Evolutionary conservation across 2,329 filamentous ascomycete species (phyloP).

Genomic region (Ophiostoma tasmaniense): DNA sequence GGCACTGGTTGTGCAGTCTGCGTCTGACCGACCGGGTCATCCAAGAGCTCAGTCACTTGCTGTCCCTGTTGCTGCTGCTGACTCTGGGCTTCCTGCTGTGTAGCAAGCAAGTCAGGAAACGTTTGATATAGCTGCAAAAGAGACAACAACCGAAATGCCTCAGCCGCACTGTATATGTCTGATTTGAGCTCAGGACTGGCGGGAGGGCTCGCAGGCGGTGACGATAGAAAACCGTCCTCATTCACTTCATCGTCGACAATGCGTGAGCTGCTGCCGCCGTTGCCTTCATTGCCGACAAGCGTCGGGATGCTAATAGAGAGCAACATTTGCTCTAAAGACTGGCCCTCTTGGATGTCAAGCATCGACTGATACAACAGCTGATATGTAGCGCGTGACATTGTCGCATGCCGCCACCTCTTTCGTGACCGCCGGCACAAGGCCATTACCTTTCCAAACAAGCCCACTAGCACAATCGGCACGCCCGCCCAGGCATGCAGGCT

Average conservation of each 20-base stretch:
- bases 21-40: not conserved
- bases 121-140: conserved; percentile 35
- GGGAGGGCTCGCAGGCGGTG: conserved; percentile 15
- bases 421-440: conserved; percentile 31
- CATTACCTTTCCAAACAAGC: conserved; percentile 30
- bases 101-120: conserved; percentile 21
- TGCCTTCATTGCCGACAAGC: not conserved
- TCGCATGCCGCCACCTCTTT: conserved; percentile 19
- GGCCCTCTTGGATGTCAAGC: conserved; percentile 29
- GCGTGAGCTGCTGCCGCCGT: not conserved
- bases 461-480: conserved; percentile 28
- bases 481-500: conserved; percentile 33
- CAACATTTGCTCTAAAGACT: conserved; percentile 29
- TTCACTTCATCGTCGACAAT: not conserved
- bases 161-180: conserved; percentile 30
- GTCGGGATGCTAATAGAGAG: conserved; percentile 25
- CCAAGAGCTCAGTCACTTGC: not conserved
- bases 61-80: conserved; percentile 2
- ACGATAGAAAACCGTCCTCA: not conserved
- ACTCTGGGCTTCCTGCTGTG: conserved; percentile 4
- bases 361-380: conserved; percentile 24
- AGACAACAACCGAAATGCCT: conserved; percentile 31
- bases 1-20: not conserved
- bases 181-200: conserved; percentile 21
- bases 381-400: conserved; percentile 22